Evolutionary conservation across 1,139 yeast genomes (phyloP), one percentile per base, ranked within the genome.

Genomic region (Kodamaea derodonti): DNA sequence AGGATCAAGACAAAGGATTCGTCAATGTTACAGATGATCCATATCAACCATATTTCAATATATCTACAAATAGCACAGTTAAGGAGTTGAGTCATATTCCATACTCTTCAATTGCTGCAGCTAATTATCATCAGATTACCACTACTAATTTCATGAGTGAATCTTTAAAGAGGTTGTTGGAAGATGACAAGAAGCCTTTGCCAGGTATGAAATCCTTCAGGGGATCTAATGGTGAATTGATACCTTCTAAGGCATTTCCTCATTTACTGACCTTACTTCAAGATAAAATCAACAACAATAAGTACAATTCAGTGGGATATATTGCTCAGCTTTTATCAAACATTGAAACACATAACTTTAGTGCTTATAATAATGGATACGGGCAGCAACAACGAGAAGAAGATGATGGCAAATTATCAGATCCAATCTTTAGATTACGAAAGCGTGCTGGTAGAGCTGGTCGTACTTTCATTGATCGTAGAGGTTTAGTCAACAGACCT

Each of bases 1-100:
- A 75, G 39, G 78, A 76, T 35, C 78, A 73, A 37, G 97, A 92
- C 58, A 66, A 69, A 36, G 79, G 78, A 3, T 90, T 80, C 76
- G 74, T 84, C 45, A 92, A 92, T 52, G 72, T 85, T 37, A 86
- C 97, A 1, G 97, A 90, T 60, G 90, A 85, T 60, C 84, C 95
- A n/a, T 78, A 78, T 51, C 85, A 82, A 50, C 97, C 97, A n/a
- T 80, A 74, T 40, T 83, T 87, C 54, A 80, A 84, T 46, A 74
- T 87, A 39, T 71, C 81, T 13, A 64, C 71, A 10, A 69, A 77
- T 38, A 77, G 80, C 24, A 56, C 75, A 31, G 45, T 47, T 24
- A 58, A 75, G 37, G 85, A 81, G 42, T 61, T 78, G 30, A 65
- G 69, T 29, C 90, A 83, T 50, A 70, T 85, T 2, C 92, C 95